Conservation (phyloP, 2,329 filamentous ascomycete genomes). For the Exserohilum turcica region DNA sequence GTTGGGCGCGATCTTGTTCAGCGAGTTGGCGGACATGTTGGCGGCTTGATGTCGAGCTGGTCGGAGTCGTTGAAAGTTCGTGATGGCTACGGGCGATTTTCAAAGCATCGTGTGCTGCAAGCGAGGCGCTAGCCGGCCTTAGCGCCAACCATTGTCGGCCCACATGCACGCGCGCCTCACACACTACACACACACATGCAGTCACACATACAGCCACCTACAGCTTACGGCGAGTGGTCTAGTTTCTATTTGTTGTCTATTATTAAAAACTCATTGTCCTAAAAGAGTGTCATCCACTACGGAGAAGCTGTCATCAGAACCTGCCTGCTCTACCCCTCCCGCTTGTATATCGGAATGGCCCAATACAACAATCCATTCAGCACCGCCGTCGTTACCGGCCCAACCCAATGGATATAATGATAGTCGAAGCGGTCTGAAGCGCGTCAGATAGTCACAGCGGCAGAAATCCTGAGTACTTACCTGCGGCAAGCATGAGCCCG, state of each 20-base stretch:
- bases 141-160: conserved; percentile 1
- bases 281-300: too few species aligned
- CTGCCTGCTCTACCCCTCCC: background rate
- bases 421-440: conserved; percentile 35
- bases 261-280: too few species aligned
- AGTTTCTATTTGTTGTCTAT: background rate
- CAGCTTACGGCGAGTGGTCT: background rate
- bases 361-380: background rate
- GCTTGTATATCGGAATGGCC: background rate
- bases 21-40: conserved; percentile 66
- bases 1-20: conserved; percentile 98
- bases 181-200: too few species aligned
- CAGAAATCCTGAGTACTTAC: conserved; percentile 5
- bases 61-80: conserved; percentile 31
- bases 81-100: conserved; percentile 5
- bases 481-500: conserved; percentile 41
- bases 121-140: conserved; percentile 11
- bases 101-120: conserved; percentile 6
- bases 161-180: background rate
- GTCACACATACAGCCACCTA: too few species aligned
- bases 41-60: conserved; percentile 46
- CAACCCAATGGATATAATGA: conserved; percentile 32
- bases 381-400: background rate
- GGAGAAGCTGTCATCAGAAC: too few species aligned
- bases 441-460: background rate